Percentiles rank a stretch among this genome's conserved stretches.
phyloP scores from a whole-genome alignment of 768 basidiomycete genomes.

The Mrakia blollopis region DNA sequence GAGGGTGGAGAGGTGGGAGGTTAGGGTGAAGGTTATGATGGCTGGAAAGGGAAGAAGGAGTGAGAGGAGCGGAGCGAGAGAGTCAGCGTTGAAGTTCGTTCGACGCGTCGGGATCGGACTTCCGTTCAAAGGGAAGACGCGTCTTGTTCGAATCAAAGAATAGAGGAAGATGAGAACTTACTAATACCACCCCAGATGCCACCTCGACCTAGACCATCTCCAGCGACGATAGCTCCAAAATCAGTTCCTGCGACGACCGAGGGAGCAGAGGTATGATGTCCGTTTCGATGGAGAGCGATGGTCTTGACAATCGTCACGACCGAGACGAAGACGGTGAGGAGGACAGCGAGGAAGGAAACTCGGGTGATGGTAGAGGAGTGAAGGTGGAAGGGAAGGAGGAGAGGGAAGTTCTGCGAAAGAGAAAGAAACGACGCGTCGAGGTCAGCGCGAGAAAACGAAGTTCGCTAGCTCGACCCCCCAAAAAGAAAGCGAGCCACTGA shows the following conservation, averaged over 20 bases:
- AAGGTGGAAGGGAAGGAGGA: slow-evolving; percentile 10
- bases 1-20: slow-evolving; percentile 28
- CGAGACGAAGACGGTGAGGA: slow-evolving; percentile 21
- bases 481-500: too few species aligned
- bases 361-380: slow-evolving; percentile 12
- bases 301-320: slow-evolving; percentile 25
- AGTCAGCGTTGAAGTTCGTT: too few species aligned
- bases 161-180: not conserved
- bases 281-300: slow-evolving; percentile 5
- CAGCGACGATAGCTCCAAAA: slow-evolving; percentile 25
- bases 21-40: slow-evolving; percentile 19
- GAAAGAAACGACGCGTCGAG: not conserved
- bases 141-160: not conserved
- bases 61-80: too few species aligned
- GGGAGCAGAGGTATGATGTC: not conserved
- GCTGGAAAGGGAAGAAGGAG: not conserved
- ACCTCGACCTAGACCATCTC: slow-evolving; percentile 8
- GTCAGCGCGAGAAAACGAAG: not conserved
- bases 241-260: not conserved
- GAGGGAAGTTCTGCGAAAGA: slow-evolving; percentile 7
- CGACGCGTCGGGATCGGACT: not conserved
- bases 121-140: not conserved
- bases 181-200: slow-evolving; percentile 28
- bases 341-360: not conserved
- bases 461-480: not conserved